Evolutionary conservation across 2,329 filamentous ascomycete genomes (phyloP).

Genomic region (Clonostachys sp.): DNA sequence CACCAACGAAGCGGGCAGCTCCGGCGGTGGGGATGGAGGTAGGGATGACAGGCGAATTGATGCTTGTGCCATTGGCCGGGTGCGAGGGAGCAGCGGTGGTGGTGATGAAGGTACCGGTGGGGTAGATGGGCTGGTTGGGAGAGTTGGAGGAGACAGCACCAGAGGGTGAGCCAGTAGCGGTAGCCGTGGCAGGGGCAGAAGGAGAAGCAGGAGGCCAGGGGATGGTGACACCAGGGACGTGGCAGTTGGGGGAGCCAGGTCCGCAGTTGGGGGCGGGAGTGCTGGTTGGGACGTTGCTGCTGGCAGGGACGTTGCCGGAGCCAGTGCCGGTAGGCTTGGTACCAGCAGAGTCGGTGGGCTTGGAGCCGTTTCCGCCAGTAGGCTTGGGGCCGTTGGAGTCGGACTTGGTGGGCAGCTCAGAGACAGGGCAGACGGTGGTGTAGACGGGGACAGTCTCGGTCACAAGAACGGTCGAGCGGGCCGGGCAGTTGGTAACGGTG

Average conservation of each 20-base stretch:
- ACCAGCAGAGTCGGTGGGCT: too few relatives aligned
- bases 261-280: too few relatives aligned
- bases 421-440: conserved; percentile 28
- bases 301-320: conserved; percentile 40
- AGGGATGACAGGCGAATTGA: conserved; percentile 8
- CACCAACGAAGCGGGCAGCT: conserved; percentile 48
- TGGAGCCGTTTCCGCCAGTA: not conserved
- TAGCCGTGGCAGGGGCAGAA: conserved; percentile 30
- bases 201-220: conserved; percentile 14
- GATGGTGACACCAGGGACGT: conserved; percentile 1
- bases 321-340: too few relatives aligned
- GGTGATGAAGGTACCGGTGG: conserved; percentile 3
- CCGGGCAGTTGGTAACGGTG: conserved; percentile 53
- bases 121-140: conserved; percentile 9
- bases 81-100: too few relatives aligned
- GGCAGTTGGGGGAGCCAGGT: too few relatives aligned
- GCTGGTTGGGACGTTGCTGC: not conserved
- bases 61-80: too few relatives aligned
- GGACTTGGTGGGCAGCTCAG: conserved; percentile 8
- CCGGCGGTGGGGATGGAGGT: conserved; percentile 40
- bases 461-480: conserved; percentile 1
- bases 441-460: conserved; percentile 17
- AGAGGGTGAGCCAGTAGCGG: conserved; percentile 15
- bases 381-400: conserved; percentile 4
- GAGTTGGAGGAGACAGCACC: not conserved